Evolutionary conservation across 176 grass and related monocot genomes (phyloP), one percentile per base, ranked within the genome.

Genomic region (Oryza brachyantha): DNA sequence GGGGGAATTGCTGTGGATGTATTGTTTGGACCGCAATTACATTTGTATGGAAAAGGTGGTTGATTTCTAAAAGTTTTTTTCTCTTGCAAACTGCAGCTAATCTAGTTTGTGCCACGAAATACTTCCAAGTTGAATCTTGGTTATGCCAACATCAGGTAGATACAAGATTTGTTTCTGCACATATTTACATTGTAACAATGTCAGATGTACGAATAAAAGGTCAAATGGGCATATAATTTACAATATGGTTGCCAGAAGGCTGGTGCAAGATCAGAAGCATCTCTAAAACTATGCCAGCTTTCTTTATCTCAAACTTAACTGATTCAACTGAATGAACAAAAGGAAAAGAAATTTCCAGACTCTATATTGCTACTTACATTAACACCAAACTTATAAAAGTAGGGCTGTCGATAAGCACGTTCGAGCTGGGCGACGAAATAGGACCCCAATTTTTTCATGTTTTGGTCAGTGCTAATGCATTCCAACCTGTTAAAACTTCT

Each of bases 11-110:
- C 10, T 63, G 76, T 70, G 54, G 57, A 57, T 84, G 75, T 74
- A 74, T 83, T 74, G 61, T 73, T 79, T 69, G 75, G 69, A 79
- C 31, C 31, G 40, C 66, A 58, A 58, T 64, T 48, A 64, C 31
- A 78, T 68, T 60, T 88, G 68, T 69, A 74, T 29, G 50, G 73
- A 68, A 88, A 74, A 71, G 34, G 35, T 54, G 19, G n/a, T 43
- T 74, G 27, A 10, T 79, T 79, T 78, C 66, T 24, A 52, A 52
- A 38, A 10, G 24, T 22, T 70, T 2, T 72, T 31, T 8, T 14
- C 21, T 1, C 32, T 26, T 78, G 62, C 21, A 50, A 52, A 50
- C 29, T 11, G 14, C n/a, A 66, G 42, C 25, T 32, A 29, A 45
- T 46, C 1, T 63, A 35, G 32, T 5, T 41, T 31, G 14, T 38